These are phyloP conservation scores for Lactuca saligna DNA, from an alignment of 129 eudicot genomes.

Conservation along the genomic window DNA sequence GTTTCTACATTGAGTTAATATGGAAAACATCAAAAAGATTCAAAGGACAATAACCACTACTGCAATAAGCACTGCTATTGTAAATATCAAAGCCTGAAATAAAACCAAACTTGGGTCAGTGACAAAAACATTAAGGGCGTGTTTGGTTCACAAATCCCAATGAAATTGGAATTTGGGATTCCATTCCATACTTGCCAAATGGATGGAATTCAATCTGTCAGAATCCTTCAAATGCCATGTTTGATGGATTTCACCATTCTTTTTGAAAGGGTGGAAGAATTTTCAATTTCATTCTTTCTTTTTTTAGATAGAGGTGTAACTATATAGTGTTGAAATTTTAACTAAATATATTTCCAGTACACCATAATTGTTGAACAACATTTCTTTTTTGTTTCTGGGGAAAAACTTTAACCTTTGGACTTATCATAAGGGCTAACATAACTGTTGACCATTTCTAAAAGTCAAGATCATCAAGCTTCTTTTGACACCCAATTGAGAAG, in stretches of 20 bases:
- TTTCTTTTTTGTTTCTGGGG: background rate
- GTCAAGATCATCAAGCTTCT: slow-evolving; percentile 14
- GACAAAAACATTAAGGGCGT: background rate
- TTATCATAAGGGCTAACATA: background rate
- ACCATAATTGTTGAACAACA: slow-evolving; percentile 6
- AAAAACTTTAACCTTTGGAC: slow-evolving; percentile 12
- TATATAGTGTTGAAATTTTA: background rate
- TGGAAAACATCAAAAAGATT: slow-evolving; percentile 6
- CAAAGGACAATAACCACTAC: slow-evolving; percentile 35
- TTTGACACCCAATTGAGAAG: background rate
- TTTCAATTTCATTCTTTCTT: no score
- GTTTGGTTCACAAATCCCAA: background rate
- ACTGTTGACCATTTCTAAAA: slow-evolving; percentile 3
- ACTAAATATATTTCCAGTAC: background rate
- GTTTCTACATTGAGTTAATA: slow-evolving; percentile 16
- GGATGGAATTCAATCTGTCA: no score
- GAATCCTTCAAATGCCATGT: no score
- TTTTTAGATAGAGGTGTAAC: no score
- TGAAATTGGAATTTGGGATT: background rate
- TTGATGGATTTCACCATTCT: no score
- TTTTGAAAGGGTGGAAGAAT: no score
- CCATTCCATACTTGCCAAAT: no score
- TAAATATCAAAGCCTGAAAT: slow-evolving; percentile 55
- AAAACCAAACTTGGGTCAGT: slow-evolving; percentile 8
- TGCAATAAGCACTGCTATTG: slow-evolving; percentile 39